Percentiles rank a stretch among this genome's conserved stretches.
Evolutionary conservation across 192 early-diverging fungal genomes (phyloP).

Genomic region (Podila epicladia): DNA sequence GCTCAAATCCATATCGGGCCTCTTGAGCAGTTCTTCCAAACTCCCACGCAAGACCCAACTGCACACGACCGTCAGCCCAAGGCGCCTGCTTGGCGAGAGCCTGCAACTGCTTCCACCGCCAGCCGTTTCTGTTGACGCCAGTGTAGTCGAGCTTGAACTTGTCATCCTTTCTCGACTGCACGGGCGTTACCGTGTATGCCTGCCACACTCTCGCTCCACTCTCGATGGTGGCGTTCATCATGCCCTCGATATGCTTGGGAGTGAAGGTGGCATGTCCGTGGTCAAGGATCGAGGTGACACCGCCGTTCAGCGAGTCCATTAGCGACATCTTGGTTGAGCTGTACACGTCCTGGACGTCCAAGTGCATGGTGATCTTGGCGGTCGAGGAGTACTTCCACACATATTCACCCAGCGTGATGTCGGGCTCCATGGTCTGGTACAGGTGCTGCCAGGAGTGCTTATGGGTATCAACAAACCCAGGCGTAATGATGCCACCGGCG

Average conservation of each 20-base stretch:
- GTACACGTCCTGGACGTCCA: background rate
- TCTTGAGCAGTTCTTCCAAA: background rate
- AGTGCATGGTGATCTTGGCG: background rate
- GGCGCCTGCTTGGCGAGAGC: background rate
- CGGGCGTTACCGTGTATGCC: background rate
- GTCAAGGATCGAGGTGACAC: slow-evolving; percentile 1
- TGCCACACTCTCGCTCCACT: slow-evolving; percentile 10
- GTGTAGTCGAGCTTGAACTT: background rate
- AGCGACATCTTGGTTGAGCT: slow-evolving; percentile 1
- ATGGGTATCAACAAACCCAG: slow-evolving; percentile 4
- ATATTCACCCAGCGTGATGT: background rate
- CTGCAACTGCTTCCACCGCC: background rate
- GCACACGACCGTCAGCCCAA: slow-evolving; percentile 3
- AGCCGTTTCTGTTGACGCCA: background rate
- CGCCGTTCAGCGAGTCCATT: background rate
- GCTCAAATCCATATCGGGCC: background rate
- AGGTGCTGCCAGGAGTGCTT: slow-evolving; percentile 7
- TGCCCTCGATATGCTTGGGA: background rate
- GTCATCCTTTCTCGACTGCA: background rate
- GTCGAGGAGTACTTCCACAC: background rate
- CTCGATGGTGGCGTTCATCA: background rate
- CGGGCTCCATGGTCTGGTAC: background rate
- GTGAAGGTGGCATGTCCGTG: background rate
- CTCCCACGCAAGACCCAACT: slow-evolving; percentile 5
- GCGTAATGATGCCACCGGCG: slow-evolving; percentile 2